These are phyloP conservation scores for Garcia nutans DNA, from an alignment of 345 rosid genomes.

Conservation along the genomic window DNA sequence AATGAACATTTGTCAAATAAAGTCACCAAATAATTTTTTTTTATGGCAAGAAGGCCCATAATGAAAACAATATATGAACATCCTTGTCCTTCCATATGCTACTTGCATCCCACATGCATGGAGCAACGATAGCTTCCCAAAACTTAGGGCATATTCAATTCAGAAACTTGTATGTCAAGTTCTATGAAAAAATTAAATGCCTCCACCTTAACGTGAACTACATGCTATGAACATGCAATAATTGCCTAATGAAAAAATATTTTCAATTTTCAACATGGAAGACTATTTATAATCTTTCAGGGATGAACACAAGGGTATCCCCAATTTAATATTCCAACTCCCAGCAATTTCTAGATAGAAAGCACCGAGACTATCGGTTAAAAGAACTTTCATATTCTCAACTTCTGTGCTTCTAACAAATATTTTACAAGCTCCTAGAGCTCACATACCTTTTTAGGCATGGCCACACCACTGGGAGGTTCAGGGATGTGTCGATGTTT, in stretches of 20 bases:
- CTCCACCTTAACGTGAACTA: neutral
- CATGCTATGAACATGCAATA: neutral
- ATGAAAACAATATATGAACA: neutral
- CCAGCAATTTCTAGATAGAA: neutral
- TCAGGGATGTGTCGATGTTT: constrained; percentile 58
- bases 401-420: neutral
- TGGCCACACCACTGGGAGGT: constrained; percentile 65
- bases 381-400: neutral
- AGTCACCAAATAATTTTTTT: neutral
- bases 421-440: constrained; percentile 1
- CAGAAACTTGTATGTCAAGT: too few species aligned
- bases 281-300: neutral
- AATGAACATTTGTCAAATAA: neutral
- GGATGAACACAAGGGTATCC: neutral
- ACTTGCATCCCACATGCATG: neutral
- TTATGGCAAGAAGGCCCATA: neutral
- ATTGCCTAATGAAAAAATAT: neutral
- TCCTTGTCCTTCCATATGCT: neutral
- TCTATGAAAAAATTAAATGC: neutral
- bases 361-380: neutral
- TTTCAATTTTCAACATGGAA: neutral
- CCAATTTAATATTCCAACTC: neutral
- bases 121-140: neutral
- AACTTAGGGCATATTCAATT: neutral
- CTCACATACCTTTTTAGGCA: constrained; percentile 69